phyloP scores from a whole-genome alignment of 2,329 filamentous ascomycete genomes.

The Xylariaceae sp. region DNA sequence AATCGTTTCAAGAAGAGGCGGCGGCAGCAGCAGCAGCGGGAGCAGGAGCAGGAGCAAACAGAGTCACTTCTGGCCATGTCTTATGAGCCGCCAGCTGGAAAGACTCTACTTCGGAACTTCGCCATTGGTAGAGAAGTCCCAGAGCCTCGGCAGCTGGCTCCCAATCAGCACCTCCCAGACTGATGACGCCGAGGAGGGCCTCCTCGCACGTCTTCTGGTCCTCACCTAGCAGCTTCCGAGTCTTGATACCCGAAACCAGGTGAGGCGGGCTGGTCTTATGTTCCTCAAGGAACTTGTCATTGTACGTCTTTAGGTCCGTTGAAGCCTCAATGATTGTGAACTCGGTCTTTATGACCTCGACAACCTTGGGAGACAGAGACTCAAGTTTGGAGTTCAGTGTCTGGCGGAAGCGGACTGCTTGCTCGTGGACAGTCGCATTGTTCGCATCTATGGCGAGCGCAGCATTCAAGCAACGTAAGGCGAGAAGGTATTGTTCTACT shows the following conservation, averaged over 20 bases:
- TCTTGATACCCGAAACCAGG: conserved; percentile 58
- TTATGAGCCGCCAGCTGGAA: conserved; percentile 45
- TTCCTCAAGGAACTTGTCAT: conserved; percentile 58
- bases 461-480: conserved; percentile 77
- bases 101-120: conserved; percentile 42
- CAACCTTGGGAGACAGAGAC: conserved; percentile 59
- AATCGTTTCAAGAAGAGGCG: conserved; percentile 7
- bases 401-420: conserved; percentile 64
- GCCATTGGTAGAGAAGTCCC: conserved; percentile 44
- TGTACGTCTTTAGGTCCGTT: conserved; percentile 56
- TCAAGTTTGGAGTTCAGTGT: conserved; percentile 51
- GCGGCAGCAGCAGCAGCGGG: conserved; percentile 6
- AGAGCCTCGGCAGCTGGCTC: conserved; percentile 43
- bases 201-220: conserved; percentile 54
- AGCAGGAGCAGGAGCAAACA: conserved; percentile 32
- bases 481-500: conserved; percentile 78
- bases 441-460: conserved; percentile 63
- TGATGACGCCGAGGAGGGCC: conserved; percentile 51
- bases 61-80: conserved; percentile 48
- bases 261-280: conserved; percentile 59
- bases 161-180: conserved; percentile 41
- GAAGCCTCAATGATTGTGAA: conserved; percentile 58
- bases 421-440: conserved; percentile 69
- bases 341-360: conserved; percentile 63
- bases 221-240: conserved; percentile 54